Base-by-base conservation (phyloP, 2,329 filamentous ascomycete species). In the Aspergillus awamori region DNA sequence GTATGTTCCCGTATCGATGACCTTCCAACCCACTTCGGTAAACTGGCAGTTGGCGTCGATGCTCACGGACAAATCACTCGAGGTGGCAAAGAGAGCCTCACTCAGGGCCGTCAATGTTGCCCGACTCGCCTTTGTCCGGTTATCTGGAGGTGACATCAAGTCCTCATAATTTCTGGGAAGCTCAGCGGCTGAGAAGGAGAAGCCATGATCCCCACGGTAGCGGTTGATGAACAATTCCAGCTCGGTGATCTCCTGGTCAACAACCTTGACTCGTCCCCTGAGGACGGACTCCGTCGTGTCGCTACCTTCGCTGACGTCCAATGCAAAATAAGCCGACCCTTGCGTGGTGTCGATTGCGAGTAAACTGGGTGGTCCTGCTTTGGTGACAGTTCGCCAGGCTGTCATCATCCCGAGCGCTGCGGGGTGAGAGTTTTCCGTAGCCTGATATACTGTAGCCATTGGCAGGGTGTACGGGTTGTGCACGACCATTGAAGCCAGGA, bases 361-460 rank as follows among this genome's bases (percentile, higher is more conserved):
- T 20, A 45, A 17, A 17, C 5, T 43, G 11, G 53, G 39, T 17
- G 53, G 39, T 4, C 28, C 22, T 13, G 36, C 53, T 11, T 43
- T 22, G 3, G 38, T 45, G 10, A 56, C 41, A 24, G 39, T 56
- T 8, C 38, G 39, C 53, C 53, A 56, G 38, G 30, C 15, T 11
- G 53, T 56, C 53, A 56, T 56, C 53, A 56, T 47, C 6, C 38
- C 38, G 13, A 43, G 39, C 10, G 53, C 38, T 45, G 38, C 24
- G 15, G 53, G 36, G 53, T 56, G 53, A 7, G 38, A 56, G n/a
- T 56, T 56, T 17, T 56, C 53, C 6, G 53, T 56, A 8, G 53
- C 53, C 4, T 28, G 13, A 24, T 56, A 22, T 26, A 17, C 6
- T 17, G 24, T 5, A 11, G 47, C 47, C 8, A 51, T 22, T 2